phyloP scores from a whole-genome alignment of 495 filamentous ascomycete genomes.

The Cercophora samala region DNA sequence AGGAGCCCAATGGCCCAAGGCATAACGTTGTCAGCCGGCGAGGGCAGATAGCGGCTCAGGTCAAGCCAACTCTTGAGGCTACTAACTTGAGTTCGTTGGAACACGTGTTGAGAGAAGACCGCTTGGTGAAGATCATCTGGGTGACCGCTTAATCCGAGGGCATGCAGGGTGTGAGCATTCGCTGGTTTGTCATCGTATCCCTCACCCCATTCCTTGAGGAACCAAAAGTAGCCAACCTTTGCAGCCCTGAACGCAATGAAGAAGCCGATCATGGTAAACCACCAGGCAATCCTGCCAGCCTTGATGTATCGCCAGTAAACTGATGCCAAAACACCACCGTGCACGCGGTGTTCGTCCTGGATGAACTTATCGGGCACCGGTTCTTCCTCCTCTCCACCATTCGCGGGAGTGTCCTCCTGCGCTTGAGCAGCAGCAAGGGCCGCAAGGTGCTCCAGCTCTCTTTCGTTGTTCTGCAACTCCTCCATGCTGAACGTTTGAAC shows the following conservation, averaged over 20 bases:
- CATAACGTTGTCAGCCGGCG: slow-evolving; percentile 60
- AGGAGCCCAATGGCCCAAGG: slow-evolving; percentile 73
- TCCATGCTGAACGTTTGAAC: slow-evolving; percentile 47
- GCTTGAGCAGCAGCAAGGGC: slow-evolving; percentile 10
- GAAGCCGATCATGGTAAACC: slow-evolving; percentile 57
- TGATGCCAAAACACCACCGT: slow-evolving; percentile 67
- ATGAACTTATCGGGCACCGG: slow-evolving; percentile 72
- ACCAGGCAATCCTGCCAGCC: slow-evolving; percentile 70
- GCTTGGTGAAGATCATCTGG: slow-evolving; percentile 4
- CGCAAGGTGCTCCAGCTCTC: slow-evolving; percentile 25
- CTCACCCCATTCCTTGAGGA: slow-evolving; percentile 82
- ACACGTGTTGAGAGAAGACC: slow-evolving; percentile 1
- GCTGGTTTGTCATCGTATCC: slow-evolving; percentile 49
- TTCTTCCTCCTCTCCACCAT: slow-evolving; percentile 31
- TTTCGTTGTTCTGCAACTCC: slow-evolving; percentile 26
- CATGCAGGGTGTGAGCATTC: not conserved
- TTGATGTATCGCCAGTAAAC: slow-evolving; percentile 83
- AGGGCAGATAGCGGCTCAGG: slow-evolving; percentile 48
- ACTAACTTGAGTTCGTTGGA: not conserved
- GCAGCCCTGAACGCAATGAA: slow-evolving; percentile 58
- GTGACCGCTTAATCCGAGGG: not conserved
- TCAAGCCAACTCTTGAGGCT: slow-evolving; percentile 43
- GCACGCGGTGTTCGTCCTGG: slow-evolving; percentile 71
- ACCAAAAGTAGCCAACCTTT: slow-evolving; percentile 66
- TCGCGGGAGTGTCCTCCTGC: not conserved